phyloP scores from a whole-genome alignment of 371 early-diverging fungal species.

The Lichtheimia ornata region DNA sequence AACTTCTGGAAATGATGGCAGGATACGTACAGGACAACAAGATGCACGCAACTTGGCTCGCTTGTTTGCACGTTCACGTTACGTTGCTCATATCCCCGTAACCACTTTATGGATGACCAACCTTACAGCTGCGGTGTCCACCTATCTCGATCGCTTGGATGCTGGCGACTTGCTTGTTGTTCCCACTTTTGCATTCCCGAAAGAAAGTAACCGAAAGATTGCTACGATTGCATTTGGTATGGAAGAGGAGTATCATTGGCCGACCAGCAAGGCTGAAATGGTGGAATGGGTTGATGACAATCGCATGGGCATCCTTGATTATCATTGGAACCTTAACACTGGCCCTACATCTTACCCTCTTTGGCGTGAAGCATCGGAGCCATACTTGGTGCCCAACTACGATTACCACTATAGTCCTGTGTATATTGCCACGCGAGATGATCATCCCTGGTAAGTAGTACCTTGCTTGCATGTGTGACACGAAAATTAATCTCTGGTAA shows the following conservation, averaged over 20 bases:
- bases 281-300: constrained; percentile 28
- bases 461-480: no score
- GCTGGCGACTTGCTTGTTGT: constrained; percentile 33
- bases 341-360: constrained; percentile 33
- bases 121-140: constrained; percentile 14
- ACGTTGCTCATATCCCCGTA: constrained; percentile 41
- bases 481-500: no score
- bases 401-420: constrained; percentile 41
- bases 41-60: constrained; percentile 54
- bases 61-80: constrained; percentile 54
- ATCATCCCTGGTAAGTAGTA: constrained; percentile 37
- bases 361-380: constrained; percentile 32
- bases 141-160: constrained; percentile 15
- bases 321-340: constrained; percentile 29
- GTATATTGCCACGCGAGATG: constrained; percentile 25
- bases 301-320: constrained; percentile 30
- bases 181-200: constrained; percentile 36
- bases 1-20: constrained; percentile 8
- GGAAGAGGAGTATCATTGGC: constrained; percentile 19
- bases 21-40: constrained; percentile 32
- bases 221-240: background rate
- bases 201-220: background rate
- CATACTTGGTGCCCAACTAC: constrained; percentile 30
- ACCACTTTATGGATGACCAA: constrained; percentile 26
- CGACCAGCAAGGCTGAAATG: constrained; percentile 24